A percentile compares a stretch with the other conserved stretches of the same genome.
phyloP scores from a whole-genome alignment of 139 green algal species.

The Picochlorum sp. region DNA sequence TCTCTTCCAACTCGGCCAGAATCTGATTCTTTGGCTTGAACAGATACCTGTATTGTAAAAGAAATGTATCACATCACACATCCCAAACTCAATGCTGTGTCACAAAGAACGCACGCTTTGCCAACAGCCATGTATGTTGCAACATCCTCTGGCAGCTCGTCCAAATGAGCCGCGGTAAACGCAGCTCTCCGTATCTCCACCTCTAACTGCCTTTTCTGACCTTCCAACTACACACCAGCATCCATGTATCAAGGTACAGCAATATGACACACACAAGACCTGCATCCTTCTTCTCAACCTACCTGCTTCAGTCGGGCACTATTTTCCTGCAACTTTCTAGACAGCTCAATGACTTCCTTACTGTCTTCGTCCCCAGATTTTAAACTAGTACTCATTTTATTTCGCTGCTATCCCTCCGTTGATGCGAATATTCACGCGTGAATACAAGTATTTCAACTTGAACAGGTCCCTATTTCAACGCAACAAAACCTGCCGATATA shows the following conservation, averaged over 20 bases:
- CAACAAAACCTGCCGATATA: too few species aligned
- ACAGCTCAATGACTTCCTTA: too few species aligned
- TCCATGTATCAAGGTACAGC: too few species aligned
- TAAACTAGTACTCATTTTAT: too few species aligned
- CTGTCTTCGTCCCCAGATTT: too few species aligned
- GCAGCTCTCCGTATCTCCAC: constrained; percentile 23
- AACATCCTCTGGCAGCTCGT: constrained; percentile 15
- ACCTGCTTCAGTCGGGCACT: constrained; percentile 8
- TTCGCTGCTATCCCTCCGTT: too few species aligned
- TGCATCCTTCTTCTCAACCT: background rate
- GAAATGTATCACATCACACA: background rate
- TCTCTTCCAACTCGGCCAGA: constrained; percentile 20
- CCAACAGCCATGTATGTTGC: constrained; percentile 19
- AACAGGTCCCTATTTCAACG: too few species aligned
- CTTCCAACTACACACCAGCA: constrained; percentile 20
- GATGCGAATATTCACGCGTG: too few species aligned
- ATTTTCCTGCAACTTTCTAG: too few species aligned
- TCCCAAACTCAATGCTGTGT: background rate
- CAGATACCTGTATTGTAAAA: background rate
- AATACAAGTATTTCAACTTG: too few species aligned
- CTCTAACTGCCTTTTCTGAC: constrained; percentile 11
- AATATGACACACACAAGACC: too few species aligned
- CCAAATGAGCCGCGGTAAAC: constrained; percentile 30
- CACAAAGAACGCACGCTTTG: constrained; percentile 21
- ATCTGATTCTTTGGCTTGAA: constrained; percentile 25